Conservation (phyloP, 176 grass and related monocot genomes). For the Rhynchospora breviuscula region DNA sequence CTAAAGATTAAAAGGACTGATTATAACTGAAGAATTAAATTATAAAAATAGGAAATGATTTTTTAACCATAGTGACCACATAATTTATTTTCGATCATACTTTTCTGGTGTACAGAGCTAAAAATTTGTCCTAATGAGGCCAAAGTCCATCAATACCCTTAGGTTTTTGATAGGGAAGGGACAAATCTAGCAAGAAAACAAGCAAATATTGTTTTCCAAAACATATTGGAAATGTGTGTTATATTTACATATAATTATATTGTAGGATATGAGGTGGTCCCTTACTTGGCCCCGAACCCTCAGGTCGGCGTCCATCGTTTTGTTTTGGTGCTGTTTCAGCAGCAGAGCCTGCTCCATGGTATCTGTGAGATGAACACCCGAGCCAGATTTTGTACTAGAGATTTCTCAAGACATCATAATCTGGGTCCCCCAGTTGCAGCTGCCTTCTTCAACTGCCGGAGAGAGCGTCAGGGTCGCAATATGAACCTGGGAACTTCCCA, state of each 20-base stretch:
- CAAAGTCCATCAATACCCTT: neutral
- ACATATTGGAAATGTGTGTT: neutral
- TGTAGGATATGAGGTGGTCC: conserved; percentile 57
- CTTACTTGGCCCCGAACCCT: conserved; percentile 53
- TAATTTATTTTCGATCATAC: neutral
- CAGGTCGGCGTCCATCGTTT: conserved; percentile 80
- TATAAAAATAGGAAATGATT: neutral
- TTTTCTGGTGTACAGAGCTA: neutral
- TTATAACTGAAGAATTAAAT: neutral
- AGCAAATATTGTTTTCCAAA: neutral
- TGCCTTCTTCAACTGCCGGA: conserved; percentile 37
- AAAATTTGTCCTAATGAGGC: neutral
- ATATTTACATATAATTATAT: neutral
- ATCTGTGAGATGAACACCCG: neutral
- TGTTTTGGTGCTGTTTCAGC: conserved; percentile 61
- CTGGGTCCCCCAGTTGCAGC: conserved; percentile 36
- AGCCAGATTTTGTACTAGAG: conserved; percentile 30
- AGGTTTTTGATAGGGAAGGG: neutral
- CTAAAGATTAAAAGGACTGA: neutral
- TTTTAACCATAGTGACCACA: neutral
- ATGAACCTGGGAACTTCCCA: neutral
- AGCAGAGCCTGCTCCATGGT: conserved; percentile 24
- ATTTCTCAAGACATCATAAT: conserved; percentile 29
- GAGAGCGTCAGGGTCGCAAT: conserved; percentile 6
- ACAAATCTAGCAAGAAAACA: neutral